Evolutionary conservation across 2,329 filamentous ascomycete genomes (phyloP), one percentile per base, ranked within the genome.

Genomic region (Furcasterigmium sp.): DNA sequence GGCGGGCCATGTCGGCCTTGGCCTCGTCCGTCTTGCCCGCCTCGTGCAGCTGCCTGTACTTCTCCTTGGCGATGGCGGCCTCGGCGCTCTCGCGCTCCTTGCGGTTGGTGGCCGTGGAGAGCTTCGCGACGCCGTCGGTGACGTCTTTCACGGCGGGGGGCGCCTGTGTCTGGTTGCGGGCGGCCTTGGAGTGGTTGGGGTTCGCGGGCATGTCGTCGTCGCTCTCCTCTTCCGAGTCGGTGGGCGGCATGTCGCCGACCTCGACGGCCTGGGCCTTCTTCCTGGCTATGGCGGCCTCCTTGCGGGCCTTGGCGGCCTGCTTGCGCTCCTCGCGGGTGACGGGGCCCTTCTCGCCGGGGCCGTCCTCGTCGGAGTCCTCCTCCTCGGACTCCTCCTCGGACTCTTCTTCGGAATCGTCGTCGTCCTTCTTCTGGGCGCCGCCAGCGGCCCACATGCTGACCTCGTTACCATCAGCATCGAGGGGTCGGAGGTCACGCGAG

Each of bases 1-100:
- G 69, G 44, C 93, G 80, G 46, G 89, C 91, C 53, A 97, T 60
- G 66, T 98, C 93, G 5, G 87, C 84, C 62, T 88, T 85, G 38
- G 91, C 91, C 74, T 96, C 87, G 48, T 98, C 93, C 36, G 93
- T 97, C 81, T 97, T 97, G 57, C 91, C 91, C 59, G 90, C 86
- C 45, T 90, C 87, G 58, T 96, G 91, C 56, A 96, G 65, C 69
- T 94, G 95, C 73, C 89, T 80, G 60, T 95, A 96, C 53, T 83
- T 78, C 72, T 95, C 91, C 64, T 90, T 91, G 23, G 88, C 89
- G 61, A 91, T 86, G 50, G 85, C 84, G 2, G 91, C 91, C 68
- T 95, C 86, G 26, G 93, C 59, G 3, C 91, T 87, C 70, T 97
- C 77, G 56, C 78, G 62, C 68, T 82, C 74, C 63, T 77, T 67